phyloP scores from a whole-genome alignment of 192 early-diverging fungal species.

The Neocallimastix lanati region DNA sequence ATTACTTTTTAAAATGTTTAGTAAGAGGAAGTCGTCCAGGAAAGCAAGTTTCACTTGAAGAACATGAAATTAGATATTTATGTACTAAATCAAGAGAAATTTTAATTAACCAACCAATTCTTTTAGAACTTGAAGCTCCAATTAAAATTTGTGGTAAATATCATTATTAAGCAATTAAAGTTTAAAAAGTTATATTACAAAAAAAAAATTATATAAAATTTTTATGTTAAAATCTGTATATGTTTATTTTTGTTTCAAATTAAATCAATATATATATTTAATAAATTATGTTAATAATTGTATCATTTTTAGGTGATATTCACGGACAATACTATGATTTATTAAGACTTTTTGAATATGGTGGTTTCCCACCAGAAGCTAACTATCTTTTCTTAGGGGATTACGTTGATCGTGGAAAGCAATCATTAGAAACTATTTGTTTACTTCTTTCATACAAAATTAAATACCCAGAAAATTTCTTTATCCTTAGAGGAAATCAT shows the following conservation, averaged over 20 bases:
- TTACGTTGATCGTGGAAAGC: constrained; percentile 95
- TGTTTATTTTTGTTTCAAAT: too few species aligned
- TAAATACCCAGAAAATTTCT: constrained; percentile 99
- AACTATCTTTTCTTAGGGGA: constrained; percentile 96
- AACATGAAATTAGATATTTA: constrained; percentile 86
- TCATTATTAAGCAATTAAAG: too few species aligned
- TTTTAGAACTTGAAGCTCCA: constrained; percentile 82
- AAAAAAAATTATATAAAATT: too few species aligned
- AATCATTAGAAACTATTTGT: constrained; percentile 95
- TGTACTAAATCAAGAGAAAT: constrained; percentile 88
- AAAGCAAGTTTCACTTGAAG: constrained; percentile 86
- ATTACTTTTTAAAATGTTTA: too few species aligned
- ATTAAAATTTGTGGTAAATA: constrained; percentile 84
- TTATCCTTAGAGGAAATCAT: constrained; percentile 96
- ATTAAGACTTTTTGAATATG: constrained; percentile 84
- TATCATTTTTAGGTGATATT: constrained; percentile 34
- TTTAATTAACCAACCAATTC: constrained; percentile 81
- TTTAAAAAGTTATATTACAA: too few species aligned
- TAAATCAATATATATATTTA: too few species aligned
- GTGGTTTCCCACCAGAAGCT: constrained; percentile 85
- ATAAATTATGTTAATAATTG: too few species aligned
- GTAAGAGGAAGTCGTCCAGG: constrained; percentile 89
- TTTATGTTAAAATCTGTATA: too few species aligned
- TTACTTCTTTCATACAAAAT: constrained; percentile 95
- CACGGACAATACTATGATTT: constrained; percentile 97